phyloP scores from a whole-genome alignment of 2,329 filamentous ascomycete species.

The Elsinoe australis region DNA sequence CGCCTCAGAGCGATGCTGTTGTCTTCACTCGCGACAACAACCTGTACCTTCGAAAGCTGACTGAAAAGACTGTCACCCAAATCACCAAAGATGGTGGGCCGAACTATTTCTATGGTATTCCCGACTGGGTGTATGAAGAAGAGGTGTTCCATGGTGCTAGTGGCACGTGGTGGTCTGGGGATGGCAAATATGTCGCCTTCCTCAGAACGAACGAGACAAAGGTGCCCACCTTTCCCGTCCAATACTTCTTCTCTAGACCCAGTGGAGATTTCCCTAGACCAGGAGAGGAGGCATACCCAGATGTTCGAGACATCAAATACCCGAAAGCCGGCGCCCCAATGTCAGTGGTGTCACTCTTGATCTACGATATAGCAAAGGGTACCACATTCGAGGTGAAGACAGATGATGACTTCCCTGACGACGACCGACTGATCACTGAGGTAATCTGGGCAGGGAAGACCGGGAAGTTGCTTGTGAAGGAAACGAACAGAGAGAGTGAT shows the following conservation, averaged over 20 bases:
- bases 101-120: slow-evolving; percentile 89
- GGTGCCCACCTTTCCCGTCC: slow-evolving; percentile 84
- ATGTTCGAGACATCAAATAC: slow-evolving; percentile 89
- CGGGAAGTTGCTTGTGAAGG: slow-evolving; percentile 73
- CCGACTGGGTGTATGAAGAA: slow-evolving; percentile 94
- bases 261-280: slow-evolving; percentile 60
- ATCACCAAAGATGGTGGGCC: slow-evolving; percentile 82
- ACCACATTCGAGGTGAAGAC: slow-evolving; percentile 76
- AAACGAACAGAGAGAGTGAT: slow-evolving; percentile 92
- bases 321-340: slow-evolving; percentile 93
- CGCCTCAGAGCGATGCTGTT: slow-evolving; percentile 74
- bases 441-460: slow-evolving; percentile 75
- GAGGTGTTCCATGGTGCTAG: slow-evolving; percentile 73
- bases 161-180: slow-evolving; percentile 91
- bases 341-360: slow-evolving; percentile 76
- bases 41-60: slow-evolving; percentile 66
- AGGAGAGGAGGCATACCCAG: slow-evolving; percentile 82
- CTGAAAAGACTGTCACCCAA: slow-evolving; percentile 53
- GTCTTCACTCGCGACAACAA: slow-evolving; percentile 92
- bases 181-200: slow-evolving; percentile 84
- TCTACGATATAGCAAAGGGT: slow-evolving; percentile 73
- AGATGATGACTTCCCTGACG: slow-evolving; percentile 66
- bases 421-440: slow-evolving; percentile 85
- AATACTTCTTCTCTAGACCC: slow-evolving; percentile 85
- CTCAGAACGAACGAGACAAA: slow-evolving; percentile 86